These are phyloP conservation scores for Russula olivacea DNA, from an alignment of 768 basidiomycete genomes.

Conservation along the genomic window DNA sequence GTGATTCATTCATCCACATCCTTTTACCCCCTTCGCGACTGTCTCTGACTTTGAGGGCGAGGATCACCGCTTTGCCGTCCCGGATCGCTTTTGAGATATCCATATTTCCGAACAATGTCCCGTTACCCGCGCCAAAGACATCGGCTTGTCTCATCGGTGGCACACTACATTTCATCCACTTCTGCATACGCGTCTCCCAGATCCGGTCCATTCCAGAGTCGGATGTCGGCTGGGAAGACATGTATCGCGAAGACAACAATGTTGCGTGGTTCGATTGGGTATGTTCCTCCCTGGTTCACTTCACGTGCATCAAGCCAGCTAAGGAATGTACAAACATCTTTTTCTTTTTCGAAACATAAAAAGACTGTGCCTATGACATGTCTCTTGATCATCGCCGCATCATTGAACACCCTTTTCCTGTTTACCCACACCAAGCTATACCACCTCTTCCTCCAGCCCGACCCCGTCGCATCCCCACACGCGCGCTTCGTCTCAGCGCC, in stretches of 20 bases:
- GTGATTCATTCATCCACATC: slow-evolving; percentile 35
- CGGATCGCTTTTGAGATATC: slow-evolving; percentile 72
- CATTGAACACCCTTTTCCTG: slow-evolving; percentile 58
- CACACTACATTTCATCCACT: slow-evolving; percentile 59
- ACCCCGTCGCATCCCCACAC: slow-evolving; percentile 65
- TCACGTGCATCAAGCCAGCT: background rate
- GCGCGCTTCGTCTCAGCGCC: slow-evolving; percentile 57
- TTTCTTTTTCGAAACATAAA: background rate
- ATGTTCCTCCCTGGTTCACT: slow-evolving; percentile 17
- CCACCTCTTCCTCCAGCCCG: slow-evolving; percentile 54
- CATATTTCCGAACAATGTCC: slow-evolving; percentile 75
- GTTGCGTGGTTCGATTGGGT: slow-evolving; percentile 81
- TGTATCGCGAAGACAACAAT: slow-evolving; percentile 60
- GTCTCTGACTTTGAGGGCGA: slow-evolving; percentile 30
- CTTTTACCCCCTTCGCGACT: background rate
- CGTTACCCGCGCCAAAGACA: slow-evolving; percentile 60
- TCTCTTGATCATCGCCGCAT: slow-evolving; percentile 47
- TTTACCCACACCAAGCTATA: slow-evolving; percentile 67
- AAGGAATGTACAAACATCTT: slow-evolving; percentile 5
- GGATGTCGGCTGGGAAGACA: slow-evolving; percentile 73
- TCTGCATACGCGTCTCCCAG: slow-evolving; percentile 57
- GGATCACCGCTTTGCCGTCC: slow-evolving; percentile 62
- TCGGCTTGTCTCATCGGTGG: slow-evolving; percentile 63
- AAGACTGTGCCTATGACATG: slow-evolving; percentile 63
- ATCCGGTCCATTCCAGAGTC: slow-evolving; percentile 53